Base-by-base conservation (phyloP, 441 rosid species). In the Populus hybrid region DNA sequence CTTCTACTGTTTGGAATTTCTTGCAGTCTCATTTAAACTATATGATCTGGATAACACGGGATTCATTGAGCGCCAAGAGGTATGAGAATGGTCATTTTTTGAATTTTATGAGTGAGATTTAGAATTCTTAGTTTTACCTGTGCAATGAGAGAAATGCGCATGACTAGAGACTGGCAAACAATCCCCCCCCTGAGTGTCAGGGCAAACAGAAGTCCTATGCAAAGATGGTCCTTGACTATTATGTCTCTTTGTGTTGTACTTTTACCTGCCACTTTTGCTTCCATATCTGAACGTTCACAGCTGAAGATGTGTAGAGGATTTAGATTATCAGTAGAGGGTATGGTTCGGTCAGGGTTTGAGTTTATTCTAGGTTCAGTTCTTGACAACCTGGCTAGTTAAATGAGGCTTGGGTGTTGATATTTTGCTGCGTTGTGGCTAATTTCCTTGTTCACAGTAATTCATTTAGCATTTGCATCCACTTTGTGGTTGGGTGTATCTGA, bases 61-160 rank as follows among this genome's bases (percentile, higher is more conserved):
- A 83, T 96, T 84, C 82, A 96, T 96, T 74, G 98, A 93, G 89
- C 95, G 99, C 35, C 93, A 93, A 64, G 98, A 92, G 97, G 99
- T 95, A 81, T 72, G 82, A 29, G 76, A n/a, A 14, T 29, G n/a
- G 31, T 29, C 31, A 29, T 29, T 74, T 66, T 72, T 6, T 23
- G 14, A 64, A 61, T 69, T 66, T n/a, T 69, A 33, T 64, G 53
- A 42, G 28, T 8, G 33, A 50, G 42, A 14, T 29, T 68, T 31
- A 68, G 21, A 68, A 9, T 21, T 24, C 68, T 26, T 64, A 21
- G 31, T 23, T 10, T n/a, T 64, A 26, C 68, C 16, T 64, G 28
- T 64, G 29, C 26, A 64, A 26, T 64, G 29, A 64, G 61, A 53
- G 61, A 53, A 29, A 29, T 29, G 20, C 0, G 20, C 56, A 45